phyloP scores from a whole-genome alignment of 2,329 filamentous ascomycete species.

The Geoglossum cookeanum region DNA sequence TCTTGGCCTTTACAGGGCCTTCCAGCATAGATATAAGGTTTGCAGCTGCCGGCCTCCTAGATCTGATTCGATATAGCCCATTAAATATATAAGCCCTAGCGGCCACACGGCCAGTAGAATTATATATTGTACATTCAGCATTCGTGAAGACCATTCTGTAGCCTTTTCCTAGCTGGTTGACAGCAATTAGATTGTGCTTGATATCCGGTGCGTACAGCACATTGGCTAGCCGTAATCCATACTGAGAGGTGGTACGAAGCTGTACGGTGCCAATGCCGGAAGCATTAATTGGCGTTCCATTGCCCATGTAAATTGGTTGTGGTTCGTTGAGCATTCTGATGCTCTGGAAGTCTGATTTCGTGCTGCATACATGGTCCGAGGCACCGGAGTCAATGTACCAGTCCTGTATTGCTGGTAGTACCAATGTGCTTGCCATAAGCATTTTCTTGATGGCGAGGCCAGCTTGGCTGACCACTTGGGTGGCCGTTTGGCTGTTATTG shows the following conservation, averaged over 20 bases:
- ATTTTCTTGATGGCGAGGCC: too few species aligned
- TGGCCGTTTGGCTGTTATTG: too few species aligned
- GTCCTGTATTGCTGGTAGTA: neutral
- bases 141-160: neutral
- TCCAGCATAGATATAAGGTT: neutral
- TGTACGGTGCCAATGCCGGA: neutral
- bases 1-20: too few species aligned
- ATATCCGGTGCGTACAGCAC: neutral
- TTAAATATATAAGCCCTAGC: neutral
- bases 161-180: neutral
- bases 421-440: too few species aligned
- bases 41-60: neutral
- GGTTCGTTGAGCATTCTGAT: neutral
- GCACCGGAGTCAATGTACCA: neutral
- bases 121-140: neutral
- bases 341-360: neutral
- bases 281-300: neutral
- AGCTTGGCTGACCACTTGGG: too few species aligned
- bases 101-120: neutral
- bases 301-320: neutral
- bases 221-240: neutral
- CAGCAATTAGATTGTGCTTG: neutral
- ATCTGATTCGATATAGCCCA: neutral
- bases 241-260: neutral
- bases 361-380: neutral